Evolutionary conservation across 192 early-diverging fungal species (phyloP).

Genomic region (Podila horticola): DNA sequence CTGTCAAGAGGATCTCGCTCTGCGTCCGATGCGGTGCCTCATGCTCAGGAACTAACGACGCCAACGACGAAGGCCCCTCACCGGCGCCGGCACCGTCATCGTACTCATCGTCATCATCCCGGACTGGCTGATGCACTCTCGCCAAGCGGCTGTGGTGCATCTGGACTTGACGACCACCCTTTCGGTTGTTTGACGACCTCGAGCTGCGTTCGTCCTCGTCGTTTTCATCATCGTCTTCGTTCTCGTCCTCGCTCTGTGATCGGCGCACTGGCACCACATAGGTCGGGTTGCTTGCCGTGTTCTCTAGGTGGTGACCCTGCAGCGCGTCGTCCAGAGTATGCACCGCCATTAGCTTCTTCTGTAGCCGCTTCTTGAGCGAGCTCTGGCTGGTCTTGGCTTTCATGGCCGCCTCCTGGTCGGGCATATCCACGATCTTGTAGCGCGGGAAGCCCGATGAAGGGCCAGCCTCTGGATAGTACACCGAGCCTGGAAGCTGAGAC

Average conservation of each 20-base stretch:
- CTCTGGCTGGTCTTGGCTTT: not conserved
- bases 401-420: not conserved
- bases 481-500: not conserved
- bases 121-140: not conserved
- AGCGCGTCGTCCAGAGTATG: conserved; percentile 25
- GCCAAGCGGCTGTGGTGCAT: not conserved
- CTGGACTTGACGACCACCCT: not conserved
- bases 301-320: conserved; percentile 2
- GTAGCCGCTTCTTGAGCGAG: conserved; percentile 7
- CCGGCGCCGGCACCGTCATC: not conserved
- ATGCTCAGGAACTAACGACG: not conserved
- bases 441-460: not conserved
- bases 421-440: conserved; percentile 3
- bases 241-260: not conserved
- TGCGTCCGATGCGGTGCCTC: not conserved
- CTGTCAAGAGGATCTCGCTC: not conserved
- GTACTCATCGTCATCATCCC: not conserved
- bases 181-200: not conserved
- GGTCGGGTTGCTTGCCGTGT: not conserved
- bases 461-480: conserved; percentile 5
- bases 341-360: conserved; percentile 11
- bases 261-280: not conserved
- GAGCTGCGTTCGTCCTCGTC: not conserved
- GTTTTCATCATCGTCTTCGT: not conserved
- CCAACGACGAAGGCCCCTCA: not conserved